These are phyloP conservation scores for Pyracantha coccinea DNA, from an alignment of 331 rosid genomes.

Conservation along the genomic window DNA sequence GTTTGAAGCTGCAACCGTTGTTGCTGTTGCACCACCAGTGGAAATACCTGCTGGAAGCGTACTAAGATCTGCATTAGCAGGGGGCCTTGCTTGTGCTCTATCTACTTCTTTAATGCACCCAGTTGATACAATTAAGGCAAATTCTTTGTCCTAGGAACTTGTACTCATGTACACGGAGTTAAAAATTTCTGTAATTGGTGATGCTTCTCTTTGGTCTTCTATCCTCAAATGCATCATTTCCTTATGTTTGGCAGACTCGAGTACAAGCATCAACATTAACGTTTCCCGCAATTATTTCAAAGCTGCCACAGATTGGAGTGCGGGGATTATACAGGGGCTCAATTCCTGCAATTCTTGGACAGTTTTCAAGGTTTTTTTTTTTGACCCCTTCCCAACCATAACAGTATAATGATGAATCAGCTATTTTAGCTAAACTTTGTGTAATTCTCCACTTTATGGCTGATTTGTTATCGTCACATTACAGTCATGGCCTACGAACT, in stretches of 20 bases:
- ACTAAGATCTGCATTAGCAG: conserved; percentile 95
- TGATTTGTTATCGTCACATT: conserved; percentile 33
- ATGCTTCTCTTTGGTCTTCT: conserved; percentile 1
- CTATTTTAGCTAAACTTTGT: conserved; percentile 3
- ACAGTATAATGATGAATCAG: neutral
- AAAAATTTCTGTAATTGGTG: conserved; percentile 10
- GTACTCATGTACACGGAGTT: neutral
- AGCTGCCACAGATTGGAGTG: conserved; percentile 87
- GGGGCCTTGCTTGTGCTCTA: conserved; percentile 95
- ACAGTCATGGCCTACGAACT: conserved; percentile 97
- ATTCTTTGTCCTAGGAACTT: conserved; percentile 10
- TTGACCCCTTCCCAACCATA: conserved; percentile 1
- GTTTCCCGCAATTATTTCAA: conserved; percentile 91
- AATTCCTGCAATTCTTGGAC: conserved; percentile 97
- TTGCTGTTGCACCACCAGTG: conserved; percentile 90
- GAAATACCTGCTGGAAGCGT: conserved; percentile 96
- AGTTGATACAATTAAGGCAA: conserved; percentile 89
- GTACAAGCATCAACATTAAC: conserved; percentile 87
- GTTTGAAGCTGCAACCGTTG: conserved; percentile 98
- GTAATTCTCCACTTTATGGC: conserved; percentile 16
- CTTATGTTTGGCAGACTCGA: conserved; percentile 60
- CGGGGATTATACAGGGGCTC: conserved; percentile 92
- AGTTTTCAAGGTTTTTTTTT: conserved; percentile 75
- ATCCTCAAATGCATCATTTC: conserved; percentile 2
- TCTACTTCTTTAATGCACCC: conserved; percentile 92